Evolutionary conservation across 345 rosid species (phyloP).

Genomic region (Arabidopsis arenosa): DNA sequence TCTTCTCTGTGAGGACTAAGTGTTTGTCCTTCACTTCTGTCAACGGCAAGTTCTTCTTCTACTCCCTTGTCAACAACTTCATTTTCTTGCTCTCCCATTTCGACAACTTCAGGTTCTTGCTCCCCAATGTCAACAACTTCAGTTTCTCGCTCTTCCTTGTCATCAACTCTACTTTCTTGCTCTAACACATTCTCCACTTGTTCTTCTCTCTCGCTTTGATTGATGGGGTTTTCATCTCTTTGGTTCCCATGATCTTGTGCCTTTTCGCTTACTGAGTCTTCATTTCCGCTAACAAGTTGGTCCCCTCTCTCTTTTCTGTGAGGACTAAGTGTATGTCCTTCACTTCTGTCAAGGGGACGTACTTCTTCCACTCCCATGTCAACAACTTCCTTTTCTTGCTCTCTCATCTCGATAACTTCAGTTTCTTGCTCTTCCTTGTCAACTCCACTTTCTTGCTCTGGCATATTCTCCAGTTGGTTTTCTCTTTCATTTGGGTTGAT

Average conservation of each 20-base stretch:
- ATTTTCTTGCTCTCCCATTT: neutral
- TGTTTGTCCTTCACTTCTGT: neutral
- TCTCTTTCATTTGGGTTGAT: constrained; percentile 16
- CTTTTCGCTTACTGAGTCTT: neutral
- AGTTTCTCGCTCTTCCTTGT: neutral
- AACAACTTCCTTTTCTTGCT: neutral
- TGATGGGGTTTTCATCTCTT: constrained; percentile 9
- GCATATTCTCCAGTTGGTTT: constrained; percentile 3
- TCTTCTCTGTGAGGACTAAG: neutral
- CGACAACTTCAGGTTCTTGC: neutral
- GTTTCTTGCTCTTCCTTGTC: constrained; percentile 13
- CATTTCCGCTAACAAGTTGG: neutral
- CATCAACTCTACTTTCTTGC: neutral
- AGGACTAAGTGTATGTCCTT: neutral
- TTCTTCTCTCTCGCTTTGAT: constrained; percentile 26
- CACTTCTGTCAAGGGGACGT: neutral
- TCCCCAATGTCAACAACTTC: neutral
- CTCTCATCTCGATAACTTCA: neutral
- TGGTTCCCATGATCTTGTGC: constrained; percentile 15
- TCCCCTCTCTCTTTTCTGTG: neutral
- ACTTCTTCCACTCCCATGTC: neutral
- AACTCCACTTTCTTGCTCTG: constrained; percentile 25
- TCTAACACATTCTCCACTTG: constrained; percentile 4
- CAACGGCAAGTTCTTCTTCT: neutral
- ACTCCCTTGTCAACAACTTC: neutral